phyloP scores from a whole-genome alignment of 148 eudicot species.

The Cornus florida region DNA sequence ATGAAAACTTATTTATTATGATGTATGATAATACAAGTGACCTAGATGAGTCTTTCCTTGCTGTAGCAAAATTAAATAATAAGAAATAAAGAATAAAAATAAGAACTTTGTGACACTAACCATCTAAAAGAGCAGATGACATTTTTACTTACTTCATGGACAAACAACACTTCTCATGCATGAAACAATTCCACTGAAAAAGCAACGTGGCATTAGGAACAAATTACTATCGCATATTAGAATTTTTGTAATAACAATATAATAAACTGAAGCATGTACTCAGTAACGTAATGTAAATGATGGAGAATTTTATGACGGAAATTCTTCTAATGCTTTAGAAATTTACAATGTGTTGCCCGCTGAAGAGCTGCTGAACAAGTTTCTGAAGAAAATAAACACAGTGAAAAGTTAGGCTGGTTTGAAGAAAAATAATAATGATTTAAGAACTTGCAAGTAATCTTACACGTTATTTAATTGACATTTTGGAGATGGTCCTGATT shows the following conservation, averaged over 20 bases:
- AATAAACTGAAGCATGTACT: not conserved
- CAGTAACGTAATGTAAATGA: not conserved
- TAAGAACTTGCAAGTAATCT: conserved; percentile 1
- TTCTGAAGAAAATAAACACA: conserved; percentile 7
- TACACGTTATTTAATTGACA: conserved; percentile 20
- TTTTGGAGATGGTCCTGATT: not conserved
- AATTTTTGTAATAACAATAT: too few relatives aligned
- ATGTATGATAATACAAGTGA: too few relatives aligned
- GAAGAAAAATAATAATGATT: too few relatives aligned
- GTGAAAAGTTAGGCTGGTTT: too few relatives aligned
- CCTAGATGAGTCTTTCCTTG: too few relatives aligned
- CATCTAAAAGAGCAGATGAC: not conserved
- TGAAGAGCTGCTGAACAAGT: conserved; percentile 22
- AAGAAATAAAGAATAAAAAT: not conserved
- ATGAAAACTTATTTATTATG: too few relatives aligned
- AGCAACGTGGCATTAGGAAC: too few relatives aligned
- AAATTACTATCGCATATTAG: too few relatives aligned
- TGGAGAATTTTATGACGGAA: not conserved
- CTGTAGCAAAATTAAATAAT: too few relatives aligned
- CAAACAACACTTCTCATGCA: too few relatives aligned
- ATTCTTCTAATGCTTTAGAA: not conserved
- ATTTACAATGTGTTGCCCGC: conserved; percentile 15
- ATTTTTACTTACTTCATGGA: conserved; percentile 14
- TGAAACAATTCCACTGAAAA: too few relatives aligned
- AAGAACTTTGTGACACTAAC: too few relatives aligned